Base-by-base conservation (phyloP, 345 rosid genomes). In the Hibiscus trionum region DNA sequence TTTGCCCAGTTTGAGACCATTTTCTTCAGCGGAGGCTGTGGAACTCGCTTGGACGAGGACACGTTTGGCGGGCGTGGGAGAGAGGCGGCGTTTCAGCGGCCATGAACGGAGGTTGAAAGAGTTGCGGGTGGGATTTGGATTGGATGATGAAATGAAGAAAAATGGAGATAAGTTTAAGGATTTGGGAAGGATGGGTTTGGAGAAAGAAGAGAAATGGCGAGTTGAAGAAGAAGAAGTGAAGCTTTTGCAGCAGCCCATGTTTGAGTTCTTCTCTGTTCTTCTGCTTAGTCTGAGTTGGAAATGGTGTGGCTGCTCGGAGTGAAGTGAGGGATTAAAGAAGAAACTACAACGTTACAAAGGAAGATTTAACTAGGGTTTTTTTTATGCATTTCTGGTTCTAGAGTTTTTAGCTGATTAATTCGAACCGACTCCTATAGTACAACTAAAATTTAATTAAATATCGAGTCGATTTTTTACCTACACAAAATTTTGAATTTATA, bases 1-100 rank as follows among this genome's bases (percentile, higher is more conserved):
- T 63, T 88, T 93, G 50, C 93, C 88, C 4, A 76, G 21, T 8
- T 73, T 76, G 2, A 59, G 73, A 15, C 47, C 69, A 9, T 61
- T 66, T 46, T 3, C 21, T 46, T 14, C 70, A 1, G 29, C 7
- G 15, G 5, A 19, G 1, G 72, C 2, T 31, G 74, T 55, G 16
- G 78, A 72, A 35, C 68, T 73, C 24, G 80, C 71, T 35, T 11
- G 47, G 39, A 55, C 62, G 1, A 77, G 47, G 46, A 64, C 61
- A 65, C 44, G 77, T 31, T 59, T 69, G 3, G 58, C 7, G 0
- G 29, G 11, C 10, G 17, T 64, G 1, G 1, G 17, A 1, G 77
- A 75, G 7, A 56, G 52, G 66, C 76, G 26, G 3, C 67, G 75
- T 37, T 72, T 80, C 57, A 64, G 71, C 2, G 72, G 68, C 76